Evolutionary conservation across 2,329 filamentous ascomycete genomes (phyloP).

Genomic region (Aureobasidium sp.): DNA sequence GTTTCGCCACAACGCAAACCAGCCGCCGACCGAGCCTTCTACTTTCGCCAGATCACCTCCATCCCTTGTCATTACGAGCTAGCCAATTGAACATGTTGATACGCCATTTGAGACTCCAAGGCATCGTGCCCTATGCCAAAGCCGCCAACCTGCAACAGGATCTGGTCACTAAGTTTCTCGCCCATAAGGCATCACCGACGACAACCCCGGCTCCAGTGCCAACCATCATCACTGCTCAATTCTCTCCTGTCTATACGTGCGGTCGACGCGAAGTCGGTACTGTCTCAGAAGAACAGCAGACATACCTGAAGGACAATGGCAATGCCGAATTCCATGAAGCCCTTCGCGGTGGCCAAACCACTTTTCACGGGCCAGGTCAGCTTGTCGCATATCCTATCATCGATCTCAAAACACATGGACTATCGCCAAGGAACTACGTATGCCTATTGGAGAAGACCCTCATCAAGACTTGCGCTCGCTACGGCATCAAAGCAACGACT

Average conservation of each 20-base stretch:
- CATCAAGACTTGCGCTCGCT: conserved; percentile 53
- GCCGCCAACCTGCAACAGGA: conserved; percentile 49
- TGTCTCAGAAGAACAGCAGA: conserved; percentile 40
- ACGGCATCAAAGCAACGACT: conserved; percentile 53
- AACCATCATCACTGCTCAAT: conserved; percentile 73
- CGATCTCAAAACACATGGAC: conserved; percentile 61
- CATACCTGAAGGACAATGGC: conserved; percentile 30
- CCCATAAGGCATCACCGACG: conserved; percentile 46
- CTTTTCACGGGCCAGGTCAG: conserved; percentile 92
- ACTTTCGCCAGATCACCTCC: neutral
- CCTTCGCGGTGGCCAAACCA: conserved; percentile 80
- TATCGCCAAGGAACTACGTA: conserved; percentile 70
- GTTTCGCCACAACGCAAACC: neutral
- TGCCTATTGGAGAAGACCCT: conserved; percentile 68
- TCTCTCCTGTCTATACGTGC: conserved; percentile 77
- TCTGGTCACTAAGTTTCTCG: conserved; percentile 50
- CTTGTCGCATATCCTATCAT: conserved; percentile 85
- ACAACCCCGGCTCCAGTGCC: conserved; percentile 49
- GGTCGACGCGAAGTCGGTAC: conserved; percentile 65
- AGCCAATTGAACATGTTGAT: conserved; percentile 37
- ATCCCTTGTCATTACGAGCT: too few relatives aligned
- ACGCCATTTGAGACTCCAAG: conserved; percentile 52
- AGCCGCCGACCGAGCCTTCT: neutral
- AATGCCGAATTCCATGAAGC: conserved; percentile 59
- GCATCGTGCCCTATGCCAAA: conserved; percentile 45